Evolutionary conservation across 1,284 basidiomycete genomes (phyloP).

Genomic region (Puccinia triticina): DNA sequence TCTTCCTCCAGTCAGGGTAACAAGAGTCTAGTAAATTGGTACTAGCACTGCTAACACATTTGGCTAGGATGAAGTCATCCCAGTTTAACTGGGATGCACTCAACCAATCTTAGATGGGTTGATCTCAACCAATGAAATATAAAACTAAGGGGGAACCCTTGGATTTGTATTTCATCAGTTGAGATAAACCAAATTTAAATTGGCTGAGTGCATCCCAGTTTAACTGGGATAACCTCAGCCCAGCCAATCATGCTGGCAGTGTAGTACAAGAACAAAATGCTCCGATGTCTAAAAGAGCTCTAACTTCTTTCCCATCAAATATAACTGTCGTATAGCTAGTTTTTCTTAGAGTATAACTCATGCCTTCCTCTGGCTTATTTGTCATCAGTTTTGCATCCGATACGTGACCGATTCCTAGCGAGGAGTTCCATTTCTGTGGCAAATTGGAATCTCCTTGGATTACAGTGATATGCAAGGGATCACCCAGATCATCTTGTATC

Average conservation of each 20-base stretch:
- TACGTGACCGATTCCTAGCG: neutral
- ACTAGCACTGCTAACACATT: too few species aligned
- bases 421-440: neutral
- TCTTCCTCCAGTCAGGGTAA: neutral
- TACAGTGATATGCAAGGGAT: neutral
- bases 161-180: too few species aligned
- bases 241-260: too few species aligned
- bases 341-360: neutral
- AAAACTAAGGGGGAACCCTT: too few species aligned
- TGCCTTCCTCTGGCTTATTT: neutral
- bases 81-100: too few species aligned
- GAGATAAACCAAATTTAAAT: too few species aligned
- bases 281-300: neutral
- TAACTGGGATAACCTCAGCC: too few species aligned
- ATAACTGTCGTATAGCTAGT: neutral
- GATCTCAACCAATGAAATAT: too few species aligned
- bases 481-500: neutral
- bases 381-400: neutral
- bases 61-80: too few species aligned
- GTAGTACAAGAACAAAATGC: neutral
- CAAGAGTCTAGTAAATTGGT: neutral
- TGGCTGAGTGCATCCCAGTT: too few species aligned
- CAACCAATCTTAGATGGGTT: too few species aligned
- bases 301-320: neutral
- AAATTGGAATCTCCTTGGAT: conserved; percentile 1